Conservation (phyloP, 805 yeast species). For the Lipomyces spencermartinsiae region DNA sequence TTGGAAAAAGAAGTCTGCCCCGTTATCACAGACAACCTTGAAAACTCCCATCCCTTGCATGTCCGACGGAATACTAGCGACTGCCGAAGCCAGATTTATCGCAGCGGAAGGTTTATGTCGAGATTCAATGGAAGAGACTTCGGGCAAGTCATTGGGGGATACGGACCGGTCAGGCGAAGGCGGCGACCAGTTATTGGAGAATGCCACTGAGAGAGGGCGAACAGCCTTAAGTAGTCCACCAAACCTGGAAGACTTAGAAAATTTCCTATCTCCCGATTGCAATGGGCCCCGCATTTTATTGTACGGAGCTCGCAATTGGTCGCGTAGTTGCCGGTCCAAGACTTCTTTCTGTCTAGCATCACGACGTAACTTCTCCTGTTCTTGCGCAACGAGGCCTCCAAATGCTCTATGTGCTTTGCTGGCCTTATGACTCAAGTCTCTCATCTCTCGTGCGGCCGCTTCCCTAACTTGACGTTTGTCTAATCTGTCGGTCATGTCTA, state of each 20-base stretch:
- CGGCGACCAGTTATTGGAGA: slow-evolving; percentile 36
- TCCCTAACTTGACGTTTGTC: slow-evolving; percentile 48
- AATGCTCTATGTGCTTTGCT: slow-evolving; percentile 51
- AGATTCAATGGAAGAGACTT: slow-evolving; percentile 48
- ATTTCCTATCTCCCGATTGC: slow-evolving; percentile 12
- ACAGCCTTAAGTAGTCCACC: slow-evolving; percentile 51
- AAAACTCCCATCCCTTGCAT: slow-evolving; percentile 44
- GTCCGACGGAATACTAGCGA: slow-evolving; percentile 50
- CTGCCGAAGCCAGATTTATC: slow-evolving; percentile 54
- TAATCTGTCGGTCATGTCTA: slow-evolving; percentile 31
- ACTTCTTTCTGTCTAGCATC: slow-evolving; percentile 57
- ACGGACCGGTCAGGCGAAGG: slow-evolving; percentile 53
- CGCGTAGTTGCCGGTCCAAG: slow-evolving; percentile 32
- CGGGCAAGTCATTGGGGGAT: slow-evolving; percentile 66
- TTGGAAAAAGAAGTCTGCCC: slow-evolving; percentile 69
- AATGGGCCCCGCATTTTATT: neutral
- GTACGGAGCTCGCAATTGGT: slow-evolving; percentile 13
- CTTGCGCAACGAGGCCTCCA: slow-evolving; percentile 53
- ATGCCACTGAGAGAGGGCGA: slow-evolving; percentile 51
- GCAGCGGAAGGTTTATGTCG: slow-evolving; percentile 58
- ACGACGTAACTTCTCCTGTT: slow-evolving; percentile 58
- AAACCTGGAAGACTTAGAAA: slow-evolving; percentile 43
- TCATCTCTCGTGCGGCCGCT: slow-evolving; percentile 53
- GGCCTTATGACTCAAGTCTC: slow-evolving; percentile 48
- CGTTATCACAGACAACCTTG: slow-evolving; percentile 53